Evolutionary conservation across 352 stramenopile genomes (phyloP), one percentile per base, ranked within the genome.

Genomic region (Globisporangium iwayamae): DNA sequence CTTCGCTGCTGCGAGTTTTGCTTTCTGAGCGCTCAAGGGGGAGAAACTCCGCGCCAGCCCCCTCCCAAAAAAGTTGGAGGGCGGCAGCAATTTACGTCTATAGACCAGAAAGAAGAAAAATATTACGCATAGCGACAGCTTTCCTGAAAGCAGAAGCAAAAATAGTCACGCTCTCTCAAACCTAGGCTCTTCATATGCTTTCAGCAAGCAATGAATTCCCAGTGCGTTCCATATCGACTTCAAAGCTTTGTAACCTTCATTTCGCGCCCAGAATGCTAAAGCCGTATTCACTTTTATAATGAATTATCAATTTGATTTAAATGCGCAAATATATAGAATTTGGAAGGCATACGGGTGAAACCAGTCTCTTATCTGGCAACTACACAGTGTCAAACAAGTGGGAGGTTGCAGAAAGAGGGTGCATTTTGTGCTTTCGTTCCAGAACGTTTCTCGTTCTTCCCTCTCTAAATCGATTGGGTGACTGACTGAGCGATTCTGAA

Each of bases 1-100:
- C 70, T 65, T 67, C 62, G 51, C 70, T 63, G 65, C 70, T 78
- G 67, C 60, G 67, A 64, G 65, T 69, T 74, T 74, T 74, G 59
- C 60, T 65, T 74, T 72, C 68, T 74, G 68, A 71, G 65, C 39
- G 60, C 48, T 60, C 56, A 64, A 50, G 46, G 30, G 55, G 61
- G 54, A 59, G 43, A 66, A 53, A 84, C 81, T 14, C 36, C 36
- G 36, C 36, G 9, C 36, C 36, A 60, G 65, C 76, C 75, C 22
- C 14, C 13, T 13, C 13, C 30, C 51, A 38, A 57, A 46, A 58
- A 43, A 25, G 25, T 22, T 20, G 43, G 18, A 48, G 16, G 16
- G 43, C 43, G 43, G 43, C 43, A 48, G 43, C 13, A 48, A 48
- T 48, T 22, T 48, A 48, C 43, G 7, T 11, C 14, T 48, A 22